Base-by-base conservation (phyloP, 2,329 filamentous ascomycete species). In the Fusarium anthophilum region DNA sequence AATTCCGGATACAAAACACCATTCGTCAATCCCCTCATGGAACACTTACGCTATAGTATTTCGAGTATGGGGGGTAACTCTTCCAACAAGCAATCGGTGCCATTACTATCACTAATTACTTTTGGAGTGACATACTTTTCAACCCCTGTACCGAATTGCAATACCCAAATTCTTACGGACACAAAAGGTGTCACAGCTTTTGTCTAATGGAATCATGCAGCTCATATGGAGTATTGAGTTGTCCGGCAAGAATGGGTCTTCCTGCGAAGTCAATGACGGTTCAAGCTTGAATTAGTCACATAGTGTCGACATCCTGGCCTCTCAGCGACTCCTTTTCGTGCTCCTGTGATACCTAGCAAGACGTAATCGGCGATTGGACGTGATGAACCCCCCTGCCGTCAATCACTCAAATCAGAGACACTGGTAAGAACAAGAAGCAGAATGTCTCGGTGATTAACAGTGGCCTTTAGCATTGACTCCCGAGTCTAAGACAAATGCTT, bases 401-500 rank as follows among this genome's bases (percentile, higher is more conserved):
- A 44, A 61, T 58, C 39, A 61, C 58, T 39, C 41, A 24, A 24
- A 47, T 67, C 48, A 67, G 45, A 65, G 57, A 37, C 35, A n/a
- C 32, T 39, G 50, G 55, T 32, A 47, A 38, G 45, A 24, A 55
- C 28, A 43, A 47, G 43, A 35, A 39, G 28, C 53, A 48, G 35
- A 58, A 45, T 55, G 56, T 55, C 69, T 61, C 32, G 20, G 45
- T 53, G 28, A 59, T 61, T 57, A 71, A 38, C 41, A 41, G 35
- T 44, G 53, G 24, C 51, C 45, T 67, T 51, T 45, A 37, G 44
- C 39, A 47, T 62, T 45, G 38, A 38, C 48, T 58, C 32, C 30
- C 38, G 18, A 28, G 55, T 70, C 53, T 67, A 28, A 63, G 66
- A 41, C 55, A 66, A 59, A 37, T 59, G 55, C 35, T 50, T 70